Percentiles rank a stretch among this genome's conserved stretches.
phyloP scores from a whole-genome alignment of 2,329 filamentous ascomycete species.

The Dactylellina haptotyla region DNA sequence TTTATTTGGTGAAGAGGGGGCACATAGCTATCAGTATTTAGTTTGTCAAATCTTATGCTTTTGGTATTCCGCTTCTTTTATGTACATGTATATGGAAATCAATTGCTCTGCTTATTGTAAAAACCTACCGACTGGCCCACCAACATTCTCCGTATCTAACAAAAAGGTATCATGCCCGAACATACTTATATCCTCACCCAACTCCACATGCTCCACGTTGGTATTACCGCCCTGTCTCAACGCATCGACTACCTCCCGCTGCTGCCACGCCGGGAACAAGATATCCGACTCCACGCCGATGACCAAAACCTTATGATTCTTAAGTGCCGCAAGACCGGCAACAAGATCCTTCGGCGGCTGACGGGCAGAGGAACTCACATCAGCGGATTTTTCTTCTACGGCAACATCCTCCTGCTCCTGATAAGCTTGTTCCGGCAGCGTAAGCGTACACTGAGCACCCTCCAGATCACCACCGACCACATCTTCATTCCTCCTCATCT shows the following conservation, averaged over 20 bases:
- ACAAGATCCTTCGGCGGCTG: constrained; percentile 82
- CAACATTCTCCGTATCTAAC: constrained; percentile 89
- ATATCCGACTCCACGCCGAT: constrained; percentile 97
- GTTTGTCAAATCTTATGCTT: too few relatives aligned
- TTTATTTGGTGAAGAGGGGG: neutral
- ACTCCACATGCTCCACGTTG: constrained; percentile 80
- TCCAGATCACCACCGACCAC: constrained; percentile 65
- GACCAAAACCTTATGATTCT: constrained; percentile 82
- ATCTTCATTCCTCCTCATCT: constrained; percentile 56
- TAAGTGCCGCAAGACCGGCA: constrained; percentile 75
- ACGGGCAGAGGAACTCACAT: constrained; percentile 52
- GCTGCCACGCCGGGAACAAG: constrained; percentile 97
- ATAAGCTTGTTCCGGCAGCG: constrained; percentile 83
- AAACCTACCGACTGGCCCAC: constrained; percentile 82
- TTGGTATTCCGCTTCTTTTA: too few relatives aligned
- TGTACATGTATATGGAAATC: too few relatives aligned
- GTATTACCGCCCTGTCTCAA: constrained; percentile 80
- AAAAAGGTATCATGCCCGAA: constrained; percentile 98
- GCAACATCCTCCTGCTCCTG: constrained; percentile 72
- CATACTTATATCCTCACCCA: constrained; percentile 91
- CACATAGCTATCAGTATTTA: neutral
- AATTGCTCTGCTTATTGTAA: constrained; percentile 62
- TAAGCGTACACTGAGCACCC: constrained; percentile 74
- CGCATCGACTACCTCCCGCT: constrained; percentile 89
- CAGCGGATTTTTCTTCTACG: constrained; percentile 58